phyloP scores from a whole-genome alignment of 257 asterid species.

The Avicennia marina region DNA sequence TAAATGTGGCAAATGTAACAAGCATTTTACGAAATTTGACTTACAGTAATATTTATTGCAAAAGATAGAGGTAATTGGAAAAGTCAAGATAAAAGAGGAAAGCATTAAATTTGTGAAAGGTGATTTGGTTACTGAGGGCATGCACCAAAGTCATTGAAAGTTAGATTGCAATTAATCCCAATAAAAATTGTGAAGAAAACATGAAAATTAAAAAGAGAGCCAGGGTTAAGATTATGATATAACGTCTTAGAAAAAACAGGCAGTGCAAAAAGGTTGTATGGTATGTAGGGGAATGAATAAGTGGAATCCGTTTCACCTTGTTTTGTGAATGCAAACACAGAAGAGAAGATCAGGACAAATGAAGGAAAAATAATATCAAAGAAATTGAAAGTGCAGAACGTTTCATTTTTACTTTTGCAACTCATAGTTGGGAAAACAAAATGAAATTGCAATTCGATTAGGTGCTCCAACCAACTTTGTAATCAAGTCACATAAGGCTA shows the following conservation, averaged over 20 bases:
- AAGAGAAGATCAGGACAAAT: too few species aligned
- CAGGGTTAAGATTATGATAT: too few species aligned
- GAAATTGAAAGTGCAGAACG: conserved; percentile 15
- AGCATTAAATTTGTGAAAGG: too few species aligned
- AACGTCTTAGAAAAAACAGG: conserved; percentile 7
- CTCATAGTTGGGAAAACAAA: conserved; percentile 17
- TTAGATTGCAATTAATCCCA: too few species aligned
- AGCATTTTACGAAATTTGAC: background rate
- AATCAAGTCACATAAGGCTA: too few species aligned
- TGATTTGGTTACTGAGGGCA: too few species aligned
- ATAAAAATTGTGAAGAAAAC: too few species aligned
- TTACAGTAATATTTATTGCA: background rate
- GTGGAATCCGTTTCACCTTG: conserved; percentile 57
- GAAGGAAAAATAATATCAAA: conserved; percentile 8
- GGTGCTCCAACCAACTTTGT: conserved; percentile 14
- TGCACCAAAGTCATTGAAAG: too few species aligned
- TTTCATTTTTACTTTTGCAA: conserved; percentile 29
- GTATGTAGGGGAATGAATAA: too few species aligned
- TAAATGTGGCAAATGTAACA: conserved; percentile 25
- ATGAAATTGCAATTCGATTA: conserved; percentile 4
- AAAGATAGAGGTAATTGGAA: too few species aligned
- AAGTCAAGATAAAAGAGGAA: too few species aligned
- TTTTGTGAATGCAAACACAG: conserved; percentile 25
- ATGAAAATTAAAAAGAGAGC: too few species aligned
- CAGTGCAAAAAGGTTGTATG: conserved; percentile 5